Evolutionary conservation across 345 rosid genomes (phyloP), one percentile per base, ranked within the genome.

Genomic region (Dimocarpus longan): DNA sequence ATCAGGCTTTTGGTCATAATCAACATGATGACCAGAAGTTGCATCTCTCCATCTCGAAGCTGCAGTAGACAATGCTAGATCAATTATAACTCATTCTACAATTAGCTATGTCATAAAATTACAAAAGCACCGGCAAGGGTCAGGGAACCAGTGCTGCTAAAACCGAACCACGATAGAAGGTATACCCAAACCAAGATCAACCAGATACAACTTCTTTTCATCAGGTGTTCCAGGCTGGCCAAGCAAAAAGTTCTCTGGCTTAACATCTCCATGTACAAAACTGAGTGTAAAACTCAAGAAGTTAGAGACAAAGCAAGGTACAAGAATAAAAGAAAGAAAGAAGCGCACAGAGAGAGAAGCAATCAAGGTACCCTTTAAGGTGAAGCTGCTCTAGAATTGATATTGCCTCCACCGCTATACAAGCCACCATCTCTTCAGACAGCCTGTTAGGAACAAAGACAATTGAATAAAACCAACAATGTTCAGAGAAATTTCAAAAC

Each of bases 351-450:
- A 57, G 68, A 68, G 37, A 15, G 22, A 6, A 77, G n/a, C 26
- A 43, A 24, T 57, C 43, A 26, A 43, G 18, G 16, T 78, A 89
- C 92, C 92, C 92, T 79, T 66, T 87, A 62, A 81, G 81, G 71
- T 89, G 92, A 80, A 89, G 76, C 75, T 86, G 83, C 76, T 87
- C 88, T 70, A 89, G 76, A 68, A 89, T 89, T 43, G 90, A 87
- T 83, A 87, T 70, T 16, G 88, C 88, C 82, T 89, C 92, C 76
- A 87, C 76, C 64, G 89, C 90, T 76, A 89, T 89, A 64, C 92
- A 89, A 16, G 87, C 92, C 73, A 89, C 91, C 92, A 88, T 86
- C 80, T 89, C 91, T 60, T 74, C 78, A 42, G 92, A 83, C 88
- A 89, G 84, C 79, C 91, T 89, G 85, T 56, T 37, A 46, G 60